Base-by-base conservation (phyloP, 768 basidiomycete species). In the Imleria badia region DNA sequence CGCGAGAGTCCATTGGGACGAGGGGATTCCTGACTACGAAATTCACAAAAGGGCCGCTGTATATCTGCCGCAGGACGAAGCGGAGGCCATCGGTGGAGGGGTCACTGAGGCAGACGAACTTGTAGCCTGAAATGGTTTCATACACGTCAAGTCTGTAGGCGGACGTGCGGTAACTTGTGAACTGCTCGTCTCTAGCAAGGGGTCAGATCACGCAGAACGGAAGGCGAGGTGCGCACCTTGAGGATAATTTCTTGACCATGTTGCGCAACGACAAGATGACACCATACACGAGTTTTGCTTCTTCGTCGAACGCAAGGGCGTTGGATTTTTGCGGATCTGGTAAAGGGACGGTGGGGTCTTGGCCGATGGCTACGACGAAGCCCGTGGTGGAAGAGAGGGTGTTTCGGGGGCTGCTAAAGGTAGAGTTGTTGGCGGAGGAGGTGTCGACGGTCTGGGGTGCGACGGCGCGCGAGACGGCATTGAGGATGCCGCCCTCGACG, bases 271-370 rank as follows among this genome's bases (percentile, higher is more conserved):
- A 94, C 40, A 98, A 76, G 14, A 98, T 79, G 50, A 99, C 91
- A 52, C 97, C 97, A 68, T 98, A 99, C 0, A 99, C 95, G 56
- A 99, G 81, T 68, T 99, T 99, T 1, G 88, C 87, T 71, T 99
- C 96, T 70, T 99, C 97, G 66, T 99, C 97, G 62, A 99, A 98
- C 7, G 96, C 78, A 19, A 99, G 75, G 5, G 83, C 77, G 56
- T 75, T 81, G 11, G 78, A 74, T 29, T 67, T 59, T n/a, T 75
- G 60, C 1, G 45, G 20, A 3, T 65, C 64, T 0, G 49, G 20
- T 10, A 47, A 36, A 9, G 26, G 76, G 69, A 20, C 63, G 65
- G 56, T 5, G 70, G 60, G 38, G 61, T 85, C 82, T 71, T 77
- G 72, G 53, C 71, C 73, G 40, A 77, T 73, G 3, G 89, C 88